phyloP scores from a whole-genome alignment of 2,329 filamentous ascomycete genomes.

The Sclerotinia glacialis region DNA sequence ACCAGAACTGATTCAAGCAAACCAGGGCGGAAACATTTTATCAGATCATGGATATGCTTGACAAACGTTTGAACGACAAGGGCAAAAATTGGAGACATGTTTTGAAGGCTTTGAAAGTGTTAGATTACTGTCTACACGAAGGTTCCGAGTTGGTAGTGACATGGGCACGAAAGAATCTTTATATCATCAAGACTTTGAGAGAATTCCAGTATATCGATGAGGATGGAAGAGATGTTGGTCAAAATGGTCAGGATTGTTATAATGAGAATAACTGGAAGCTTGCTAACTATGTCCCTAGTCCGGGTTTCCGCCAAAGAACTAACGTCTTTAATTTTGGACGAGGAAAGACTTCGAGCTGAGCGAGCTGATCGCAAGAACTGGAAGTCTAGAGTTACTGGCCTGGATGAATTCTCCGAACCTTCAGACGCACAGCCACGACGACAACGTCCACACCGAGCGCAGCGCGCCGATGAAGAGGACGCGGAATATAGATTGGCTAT shows the following conservation, averaged over 20 bases:
- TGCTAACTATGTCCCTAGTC: constrained; percentile 56
- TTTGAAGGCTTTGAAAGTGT: constrained; percentile 92
- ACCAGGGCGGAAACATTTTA: constrained; percentile 87
- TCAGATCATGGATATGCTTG: constrained; percentile 99
- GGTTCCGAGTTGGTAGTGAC: constrained; percentile 95
- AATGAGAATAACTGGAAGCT: constrained; percentile 8
- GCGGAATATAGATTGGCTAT: constrained; percentile 86
- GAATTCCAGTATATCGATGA: constrained; percentile 98
- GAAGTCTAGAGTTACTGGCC: constrained; percentile 93
- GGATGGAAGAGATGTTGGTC: constrained; percentile 89
- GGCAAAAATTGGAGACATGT: constrained; percentile 99
- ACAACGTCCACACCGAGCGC: constrained; percentile 48
- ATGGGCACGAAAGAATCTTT: constrained; percentile 96
- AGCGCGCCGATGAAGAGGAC: constrained; percentile 74
- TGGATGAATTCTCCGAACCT: constrained; percentile 71
- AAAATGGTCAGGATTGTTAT: constrained; percentile 69
- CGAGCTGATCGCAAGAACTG: constrained; percentile 88
- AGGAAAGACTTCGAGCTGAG: constrained; percentile 86
- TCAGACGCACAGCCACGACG: constrained; percentile 45
- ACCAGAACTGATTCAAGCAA: constrained; percentile 19
- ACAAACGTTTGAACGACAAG: constrained; percentile 98
- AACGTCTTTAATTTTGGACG: constrained; percentile 85
- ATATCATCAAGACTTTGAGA: constrained; percentile 96
- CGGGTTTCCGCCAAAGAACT: constrained; percentile 95
- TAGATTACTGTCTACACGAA: constrained; percentile 97